Conservation (phyloP, 306 rosid genomes). For the Citrullus mucosospermus region DNA sequence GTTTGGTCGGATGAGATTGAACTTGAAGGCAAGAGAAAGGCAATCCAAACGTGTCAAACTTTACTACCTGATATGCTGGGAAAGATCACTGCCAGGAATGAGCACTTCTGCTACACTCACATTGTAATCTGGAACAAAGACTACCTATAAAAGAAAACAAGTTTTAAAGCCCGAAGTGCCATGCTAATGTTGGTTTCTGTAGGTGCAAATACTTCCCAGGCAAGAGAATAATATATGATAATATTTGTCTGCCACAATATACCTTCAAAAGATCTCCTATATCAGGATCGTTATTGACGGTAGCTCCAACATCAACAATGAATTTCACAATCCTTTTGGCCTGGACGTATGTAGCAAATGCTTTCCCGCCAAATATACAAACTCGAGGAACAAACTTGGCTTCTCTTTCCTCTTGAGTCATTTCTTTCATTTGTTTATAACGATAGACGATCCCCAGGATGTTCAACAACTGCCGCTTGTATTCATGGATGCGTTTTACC, state of each 20-base stretch:
- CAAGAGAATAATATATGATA: background rate
- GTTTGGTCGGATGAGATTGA: background rate
- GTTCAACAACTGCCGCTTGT: slow-evolving; percentile 77
- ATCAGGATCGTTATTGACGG: slow-evolving; percentile 70
- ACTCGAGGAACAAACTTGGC: slow-evolving; percentile 79
- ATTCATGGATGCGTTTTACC: slow-evolving; percentile 98
- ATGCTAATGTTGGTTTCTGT: background rate
- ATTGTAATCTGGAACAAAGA: slow-evolving; percentile 91
- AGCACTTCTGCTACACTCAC: slow-evolving; percentile 92
- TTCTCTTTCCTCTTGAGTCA: slow-evolving; percentile 52
- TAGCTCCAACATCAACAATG: slow-evolving; percentile 80
- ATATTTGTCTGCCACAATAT: slow-evolving; percentile 1
- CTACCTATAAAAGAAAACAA: slow-evolving; percentile 29
- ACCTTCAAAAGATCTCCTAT: slow-evolving; percentile 94
- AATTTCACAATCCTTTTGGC: slow-evolving; percentile 95
- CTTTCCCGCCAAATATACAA: slow-evolving; percentile 94
- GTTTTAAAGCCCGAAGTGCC: background rate
- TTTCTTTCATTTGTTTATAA: slow-evolving; percentile 93
- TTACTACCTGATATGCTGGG: slow-evolving; percentile 84
- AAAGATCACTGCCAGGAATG: slow-evolving; percentile 88
- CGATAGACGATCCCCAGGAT: slow-evolving; percentile 87
- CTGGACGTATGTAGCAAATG: slow-evolving; percentile 79
- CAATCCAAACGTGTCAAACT: background rate
- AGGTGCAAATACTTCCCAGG: background rate
- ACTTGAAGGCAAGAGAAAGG: background rate